Evolutionary conservation across 129 eudicot genomes (phyloP), one percentile per base, ranked within the genome.

Genomic region (Calendula officinalis): DNA sequence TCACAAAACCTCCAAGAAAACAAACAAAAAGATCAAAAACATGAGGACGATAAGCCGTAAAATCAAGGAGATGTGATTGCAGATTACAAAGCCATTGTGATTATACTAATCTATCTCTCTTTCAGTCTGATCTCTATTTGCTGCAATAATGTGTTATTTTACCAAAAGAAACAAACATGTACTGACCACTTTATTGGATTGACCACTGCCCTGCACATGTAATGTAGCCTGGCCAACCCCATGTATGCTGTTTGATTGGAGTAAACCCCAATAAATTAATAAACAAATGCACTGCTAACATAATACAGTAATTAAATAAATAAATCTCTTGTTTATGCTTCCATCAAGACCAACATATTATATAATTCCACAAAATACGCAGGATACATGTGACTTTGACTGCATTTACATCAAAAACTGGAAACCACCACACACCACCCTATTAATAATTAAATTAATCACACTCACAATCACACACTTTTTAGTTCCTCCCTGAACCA

Each of bases 151-250:
- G 22, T 49, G 30, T 22, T 2, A 15, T 15, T 34, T 3, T n/a
- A n/a, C n/a, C n/a, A n/a, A 17, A 15, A 5, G 11, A 12, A 32
- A 13, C 43, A 66, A 14, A 30, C 36, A 64, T 47, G 47, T 30
- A 38, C 62, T 41, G 62, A 66, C 71, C 74, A 71, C 49, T 51
- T 71, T 7, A 50, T 62, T 61, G 69, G 12, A 16, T 40, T 71
- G 76, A 32, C 69, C 78, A 73, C 52, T 22, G 36, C 60, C 60
- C 60, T 58, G 78, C 78, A 73, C 78, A 73, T 73, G 78, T 59
- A 13, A 38, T 64, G 72, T 50, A 12, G 13, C 5, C 50, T 66
- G 65, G 59, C 39, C 78, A 64, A 66, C 60, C 72, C 51, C 51
- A 64, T 73, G 30, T 42, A 56, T 72, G 46, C 71, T 64, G 49